Evolutionary conservation across 2,329 filamentous ascomycete genomes (phyloP), one percentile per base, ranked within the genome.

Genomic region (Fusarium sp.): DNA sequence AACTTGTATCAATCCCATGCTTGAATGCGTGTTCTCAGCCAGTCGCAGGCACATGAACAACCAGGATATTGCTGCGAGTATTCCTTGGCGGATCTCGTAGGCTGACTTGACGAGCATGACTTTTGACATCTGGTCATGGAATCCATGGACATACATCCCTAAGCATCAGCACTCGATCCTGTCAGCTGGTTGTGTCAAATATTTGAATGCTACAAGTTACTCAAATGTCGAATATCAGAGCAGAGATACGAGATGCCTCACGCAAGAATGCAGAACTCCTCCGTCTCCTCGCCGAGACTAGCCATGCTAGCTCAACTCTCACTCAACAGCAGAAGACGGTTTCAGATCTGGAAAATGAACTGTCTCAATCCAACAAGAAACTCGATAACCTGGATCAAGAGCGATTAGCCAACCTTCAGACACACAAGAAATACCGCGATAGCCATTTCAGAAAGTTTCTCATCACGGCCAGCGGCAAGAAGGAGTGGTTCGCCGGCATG

Each of bases 361-460:
- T 87, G 35, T 55, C 62, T 0, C 71, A 74, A 2, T 81, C 83
- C 1, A 78, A 84, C 62, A 79, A 81, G 49, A 80, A 81, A 44
- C 79, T 89, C n/a, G 66, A 74, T 5, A 69, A 76, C 3, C 79
- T 88, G 8, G 83, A 86, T 31, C 59, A 64, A 4, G 81, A 82
- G 59, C 85, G 86, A 8, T 80, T 82, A 24, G 83, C 84, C 64
- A 87, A 89, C 74, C 83, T 86, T 46, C 84, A 84, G 55, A 86
- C 88, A 16, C 87, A 90, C 69, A 81, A 87, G 62, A 85, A 83
- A 62, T 88, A 89, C 75, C 85, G 86, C 63, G 85, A 89, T 79
- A 87, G 85, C 51, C 84, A 86, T 56, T 80, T 89, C 75, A 84
- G 83, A 62, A 86, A 88, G 42, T 87, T 88, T 74, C 81, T 85